Base-by-base conservation (phyloP, 2,329 filamentous ascomycete genomes). In the Apiospora arundinis region DNA sequence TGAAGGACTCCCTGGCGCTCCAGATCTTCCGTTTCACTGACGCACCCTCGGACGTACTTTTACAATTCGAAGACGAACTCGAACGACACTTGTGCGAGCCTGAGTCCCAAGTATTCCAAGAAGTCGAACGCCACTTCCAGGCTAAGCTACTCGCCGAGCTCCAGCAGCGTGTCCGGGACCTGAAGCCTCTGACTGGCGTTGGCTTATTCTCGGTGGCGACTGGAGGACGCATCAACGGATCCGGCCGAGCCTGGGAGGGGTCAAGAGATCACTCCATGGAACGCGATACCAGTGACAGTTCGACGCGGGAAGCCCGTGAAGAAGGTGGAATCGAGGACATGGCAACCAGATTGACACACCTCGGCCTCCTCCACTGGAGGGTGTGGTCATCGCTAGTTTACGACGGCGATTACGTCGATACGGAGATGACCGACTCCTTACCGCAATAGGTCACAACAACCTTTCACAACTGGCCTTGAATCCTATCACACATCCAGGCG, bases 361-460 rank as follows among this genome's bases (percentile, higher is more conserved):
- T 98, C 63, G 91, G 93, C 18, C 87, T 96, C 7, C 83, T 98
- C 32, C 95, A 98, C 81, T 98, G 95, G 95, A 89, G 93, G 67
- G 92, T 97, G 3, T 98, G 95, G 94, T 89, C 89, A 1, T 89
- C 90, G 2, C 85, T 97, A 69, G 90, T 92, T 16, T 97, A 97
- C 79, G 74, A 83, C 18, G 81, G 81, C 37, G 85, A 84, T n/a
- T 46, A 76, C 32, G 66, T 72, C 48, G 76, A 79, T 52, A 73
- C 67, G 32, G 74, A 78, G 46, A 73, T 77, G 70, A 37, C 73
- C 25, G 68, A 70, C 68, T 25, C 28, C 8, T 67, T 74, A 68
- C 71, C 70, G 32, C 46, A 52, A 28, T 69, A 40, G 37, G 46
- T 21, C n/a, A 25, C 9, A 44, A 9, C n/a, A 45, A 45, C 40